Base-by-base conservation (phyloP, 768 basidiomycete genomes). In the Pleurotus giganteus region DNA sequence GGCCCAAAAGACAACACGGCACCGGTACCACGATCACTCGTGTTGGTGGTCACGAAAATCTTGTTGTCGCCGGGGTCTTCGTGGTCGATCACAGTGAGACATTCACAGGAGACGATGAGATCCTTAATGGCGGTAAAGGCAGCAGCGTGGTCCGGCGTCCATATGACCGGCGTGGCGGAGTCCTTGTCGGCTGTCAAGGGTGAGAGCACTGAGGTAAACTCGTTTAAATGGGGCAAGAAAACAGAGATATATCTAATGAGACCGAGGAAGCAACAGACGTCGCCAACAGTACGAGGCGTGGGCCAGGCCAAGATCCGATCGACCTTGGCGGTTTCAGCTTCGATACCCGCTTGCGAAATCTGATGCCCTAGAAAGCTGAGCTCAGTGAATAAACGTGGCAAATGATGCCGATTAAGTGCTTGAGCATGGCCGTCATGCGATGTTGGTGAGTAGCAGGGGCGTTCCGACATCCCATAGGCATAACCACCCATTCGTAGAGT, bases 381-480 rank as follows among this genome's bases (percentile, higher is more conserved):
- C n/a, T n/a, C n/a, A n/a, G n/a, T n/a, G n/a, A n/a, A n/a, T 79
- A 80, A 37, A 80, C 71, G 46, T 26, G 24, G 29, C 32, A 34
- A 34, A 44, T 44, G 8, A 50, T 50, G 0, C 73, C 72, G 26
- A 77, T 66, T 4, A 58, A 59, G 0, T 59, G 32, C 0, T 60
- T n/a, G 0, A 81, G 60, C 0, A 65, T 68, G 11, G 43, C 45
- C 0, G 58, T 65, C 0, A 74, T 62, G 0, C 61, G 55, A 0
- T 59, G 55, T 36, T 74, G 70, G 26, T 74, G 69, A 12, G 68
- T 65, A 0, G 68, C 42, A 2, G 67, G n/a, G n/a, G n/a, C n/a
- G n/a, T n/a, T n/a, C n/a, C n/a, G n/a, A n/a, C n/a, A n/a, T n/a
- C n/a, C n/a, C 47, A 61, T 61, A 0, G 63, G 65, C 60, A 66